These are phyloP conservation scores for Fusarium oxysporum DNA, from an alignment of 2,329 filamentous ascomycete species.

Conservation along the genomic window DNA sequence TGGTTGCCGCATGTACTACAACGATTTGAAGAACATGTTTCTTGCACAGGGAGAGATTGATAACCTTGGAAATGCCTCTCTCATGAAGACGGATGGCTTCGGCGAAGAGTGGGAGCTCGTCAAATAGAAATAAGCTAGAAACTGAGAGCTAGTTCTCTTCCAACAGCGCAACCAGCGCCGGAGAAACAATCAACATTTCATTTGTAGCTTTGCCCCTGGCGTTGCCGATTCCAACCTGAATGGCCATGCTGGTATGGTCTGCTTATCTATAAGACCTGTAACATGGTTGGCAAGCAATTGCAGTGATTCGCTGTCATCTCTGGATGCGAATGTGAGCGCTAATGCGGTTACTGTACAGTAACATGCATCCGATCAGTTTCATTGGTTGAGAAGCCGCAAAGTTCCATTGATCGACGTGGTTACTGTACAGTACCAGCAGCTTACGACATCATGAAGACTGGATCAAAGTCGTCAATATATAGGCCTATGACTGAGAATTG, in stretches of 20 bases:
- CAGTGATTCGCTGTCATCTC: background rate
- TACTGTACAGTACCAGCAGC: constrained; percentile 14
- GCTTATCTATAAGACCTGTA: background rate
- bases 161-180: no score
- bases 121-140: background rate
- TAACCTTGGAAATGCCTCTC: background rate
- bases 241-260: rapidly evolving
- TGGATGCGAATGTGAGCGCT: background rate
- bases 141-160: background rate
- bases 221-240: rapidly evolving
- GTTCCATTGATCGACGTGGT: background rate
- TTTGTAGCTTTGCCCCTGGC: background rate
- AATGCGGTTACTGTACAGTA: constrained; percentile 29
- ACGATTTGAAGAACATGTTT: constrained; percentile 1
- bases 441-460: background rate
- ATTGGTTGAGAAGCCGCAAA: background rate
- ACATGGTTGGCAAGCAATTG: background rate
- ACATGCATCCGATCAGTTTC: background rate
- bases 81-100: background rate
- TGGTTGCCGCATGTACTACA: constrained; percentile 1
- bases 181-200: background rate
- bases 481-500: rapidly evolving
- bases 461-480: background rate
- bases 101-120: constrained; percentile 34
- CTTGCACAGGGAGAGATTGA: background rate